These are phyloP conservation scores for Sarocladium brachiariae DNA, from an alignment of 2,329 filamentous ascomycete species.

Conservation along the genomic window DNA sequence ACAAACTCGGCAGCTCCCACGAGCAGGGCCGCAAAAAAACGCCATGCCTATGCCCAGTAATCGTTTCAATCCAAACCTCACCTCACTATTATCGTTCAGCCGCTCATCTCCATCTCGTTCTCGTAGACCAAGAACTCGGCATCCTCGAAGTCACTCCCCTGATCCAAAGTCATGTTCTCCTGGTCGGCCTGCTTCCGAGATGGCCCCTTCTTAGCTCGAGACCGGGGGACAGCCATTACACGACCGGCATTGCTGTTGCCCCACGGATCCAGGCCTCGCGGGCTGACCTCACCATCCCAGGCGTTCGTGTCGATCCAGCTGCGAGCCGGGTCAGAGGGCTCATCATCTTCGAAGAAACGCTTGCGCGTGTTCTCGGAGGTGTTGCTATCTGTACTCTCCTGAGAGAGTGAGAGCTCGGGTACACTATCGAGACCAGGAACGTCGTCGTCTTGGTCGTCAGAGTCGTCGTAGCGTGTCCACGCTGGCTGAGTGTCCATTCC, in stretches of 20 bases:
- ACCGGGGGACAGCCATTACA: conserved; percentile 41
- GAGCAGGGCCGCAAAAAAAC: neutral
- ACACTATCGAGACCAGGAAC: conserved; percentile 31
- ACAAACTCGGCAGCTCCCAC: neutral
- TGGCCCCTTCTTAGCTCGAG: conserved; percentile 21
- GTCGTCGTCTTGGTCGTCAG: conserved; percentile 18
- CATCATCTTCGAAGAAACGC: conserved; percentile 39
- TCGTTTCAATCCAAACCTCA: neutral
- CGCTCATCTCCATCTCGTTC: conserved; percentile 33
- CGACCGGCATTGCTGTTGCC: conserved; percentile 27
- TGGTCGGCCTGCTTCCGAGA: conserved; percentile 25
- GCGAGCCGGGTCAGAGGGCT: conserved; percentile 1
- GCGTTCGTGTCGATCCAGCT: conserved; percentile 12
- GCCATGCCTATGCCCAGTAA: neutral
- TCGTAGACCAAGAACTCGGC: conserved; percentile 54
- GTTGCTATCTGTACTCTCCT: conserved; percentile 41
- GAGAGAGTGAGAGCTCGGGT: conserved; percentile 47
- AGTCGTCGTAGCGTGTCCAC: neutral
- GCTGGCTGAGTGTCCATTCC: conserved; percentile 55
- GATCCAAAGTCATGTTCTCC: conserved; percentile 38
- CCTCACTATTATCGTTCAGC: neutral
- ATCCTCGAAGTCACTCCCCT: conserved; percentile 56
- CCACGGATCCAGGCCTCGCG: conserved; percentile 32
- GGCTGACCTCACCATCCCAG: conserved; percentile 33
- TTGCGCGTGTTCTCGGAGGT: conserved; percentile 31